phyloP scores from a whole-genome alignment of 352 stramenopile species.

The Blastocystis sp. region DNA sequence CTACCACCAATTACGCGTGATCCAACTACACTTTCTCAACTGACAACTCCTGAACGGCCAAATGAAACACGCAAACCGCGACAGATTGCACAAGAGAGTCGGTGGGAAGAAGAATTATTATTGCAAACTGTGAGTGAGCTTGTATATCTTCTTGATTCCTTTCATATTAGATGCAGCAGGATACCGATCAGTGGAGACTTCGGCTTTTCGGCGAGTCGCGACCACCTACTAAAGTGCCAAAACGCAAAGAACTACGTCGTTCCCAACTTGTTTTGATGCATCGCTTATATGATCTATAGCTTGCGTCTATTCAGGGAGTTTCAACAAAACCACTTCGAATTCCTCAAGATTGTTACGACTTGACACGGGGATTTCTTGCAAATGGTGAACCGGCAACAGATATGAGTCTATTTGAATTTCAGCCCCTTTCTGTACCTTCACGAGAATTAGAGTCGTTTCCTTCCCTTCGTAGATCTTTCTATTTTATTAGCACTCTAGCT shows the following conservation, averaged over 20 bases:
- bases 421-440: neutral
- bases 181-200: neutral
- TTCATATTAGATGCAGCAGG: slow-evolving; percentile 7
- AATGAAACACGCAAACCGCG: neutral
- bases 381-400: slow-evolving; percentile 13
- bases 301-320: neutral
- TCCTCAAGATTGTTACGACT: neutral
- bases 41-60: neutral
- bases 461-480: no score
- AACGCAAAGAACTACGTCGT: no score
- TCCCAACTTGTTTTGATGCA: no score
- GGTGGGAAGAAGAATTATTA: neutral
- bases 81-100: neutral
- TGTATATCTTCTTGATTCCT: neutral
- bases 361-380: slow-evolving; percentile 17
- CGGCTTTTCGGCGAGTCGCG: neutral
- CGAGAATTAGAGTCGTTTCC: neutral
- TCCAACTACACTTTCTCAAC: neutral
- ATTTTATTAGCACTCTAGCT: no score
- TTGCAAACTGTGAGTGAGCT: slow-evolving; percentile 1
- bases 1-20: slow-evolving; percentile 24
- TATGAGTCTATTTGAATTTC: slow-evolving; percentile 46
- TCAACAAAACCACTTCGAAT: neutral
- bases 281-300: neutral
- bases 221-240: no score